Base-by-base conservation (phyloP, 1,139 yeast species). In the Taiozyma sp. region DNA sequence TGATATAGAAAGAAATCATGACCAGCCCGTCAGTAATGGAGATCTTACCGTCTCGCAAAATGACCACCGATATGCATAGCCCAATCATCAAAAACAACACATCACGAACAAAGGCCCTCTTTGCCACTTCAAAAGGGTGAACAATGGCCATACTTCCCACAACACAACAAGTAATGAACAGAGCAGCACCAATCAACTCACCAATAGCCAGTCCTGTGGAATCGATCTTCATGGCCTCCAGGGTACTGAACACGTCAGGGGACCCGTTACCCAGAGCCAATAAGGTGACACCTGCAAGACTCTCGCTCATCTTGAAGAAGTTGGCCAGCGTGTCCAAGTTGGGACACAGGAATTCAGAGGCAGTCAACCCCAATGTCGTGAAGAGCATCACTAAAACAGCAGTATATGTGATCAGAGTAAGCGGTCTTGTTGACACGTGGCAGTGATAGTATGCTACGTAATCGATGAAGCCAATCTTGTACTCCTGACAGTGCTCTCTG, bases 181-280 rank as follows among this genome's bases (percentile, higher is more conserved):
- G 73, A 0, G 95, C 89, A 4, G 97, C 93, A 1, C 99, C 98
- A 43, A 89, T 69, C 38, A 92, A 71, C 67, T 92, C 97, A 3
- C 97, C 95, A 8, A 93, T 70, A 0, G 98, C 98, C 66, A 93
- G 71, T 13, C 89, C 78, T 2, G 87, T 83, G 9, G 87, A 79
- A 14, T 81, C 85, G 4, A 81, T 70, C 49, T 76, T 76, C 80
- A 91, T 80, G 4, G 97, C 96, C 44, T 87, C 86, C 64, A 82
- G 87, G 0, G 97, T 90, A 44, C 95, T 80, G 46, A 91, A 78
- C 8, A 93, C 83, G 69, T 93, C 99, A 0, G 97, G 97, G 0
- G 96, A 78, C 10, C 96, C 95, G 66, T 93, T 93, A 0, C 98
- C 98, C 57, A 92, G 74, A 0, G 99, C 97, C 54, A 93, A 72